Evolutionary conservation across 441 rosid genomes (phyloP), one percentile per base, ranked within the genome.

Genomic region (Populus trichocarpa): DNA sequence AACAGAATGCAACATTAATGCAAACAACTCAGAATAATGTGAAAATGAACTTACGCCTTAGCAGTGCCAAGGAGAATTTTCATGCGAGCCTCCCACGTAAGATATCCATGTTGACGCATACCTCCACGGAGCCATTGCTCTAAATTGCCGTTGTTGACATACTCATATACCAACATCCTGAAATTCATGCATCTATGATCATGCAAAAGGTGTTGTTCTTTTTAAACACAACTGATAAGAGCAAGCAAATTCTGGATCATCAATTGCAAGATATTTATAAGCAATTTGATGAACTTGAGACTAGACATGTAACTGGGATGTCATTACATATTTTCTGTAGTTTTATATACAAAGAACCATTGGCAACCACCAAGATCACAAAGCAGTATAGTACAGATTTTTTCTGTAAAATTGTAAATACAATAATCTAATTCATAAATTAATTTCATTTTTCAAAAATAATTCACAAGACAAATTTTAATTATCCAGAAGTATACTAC

Each of bases 61-160:
- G 99, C 97, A 76, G 98, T 96, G 82, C 99, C 94, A 30, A 87
- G 90, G 32, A 92, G 88, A 86, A 91, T 82, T 80, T 96, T 96
- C 83, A 89, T 84, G 69, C 98, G 92, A 74, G 95, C 97, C 82
- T 92, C 98, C 99, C 98, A 96, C 64, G 97, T 94, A 67, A 96
- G 89, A 80, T 85, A 90, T 65, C 99, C 96, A 14, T 87, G 91
- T 32, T 90, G 93, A 36, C 86, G 88, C 96, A 92, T 88, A 38
- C 87, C 98, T 40, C 99, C 98, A 69, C 90, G 99, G 73, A 94
- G 98, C 99, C 98, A 96, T 80, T 92, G 95, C 83, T 96, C 99
- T 40, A 96, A 87, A 87, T 96, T 96, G 72, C 98, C 98, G 73
- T 94, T 96, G 87, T 94, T 92, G 80, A 93, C 93, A 78, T 91